Evolutionary conservation across 345 rosid genomes (phyloP).

Genomic region (Brassica carinata): DNA sequence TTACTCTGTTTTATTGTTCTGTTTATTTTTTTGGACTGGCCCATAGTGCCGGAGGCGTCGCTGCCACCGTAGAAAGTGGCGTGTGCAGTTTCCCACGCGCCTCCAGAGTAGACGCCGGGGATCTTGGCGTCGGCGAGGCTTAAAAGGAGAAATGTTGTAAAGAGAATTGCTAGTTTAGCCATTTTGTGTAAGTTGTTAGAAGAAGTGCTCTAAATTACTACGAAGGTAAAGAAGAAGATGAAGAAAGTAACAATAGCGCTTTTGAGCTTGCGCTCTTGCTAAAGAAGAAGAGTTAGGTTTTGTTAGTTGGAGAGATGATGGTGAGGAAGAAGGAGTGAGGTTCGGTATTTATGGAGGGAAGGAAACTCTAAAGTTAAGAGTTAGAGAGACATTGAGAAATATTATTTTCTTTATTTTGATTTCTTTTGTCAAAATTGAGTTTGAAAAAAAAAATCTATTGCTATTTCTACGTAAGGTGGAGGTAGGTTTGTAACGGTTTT

Average conservation of each 20-base stretch:
- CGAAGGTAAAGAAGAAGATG: neutral
- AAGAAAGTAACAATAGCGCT: neutral
- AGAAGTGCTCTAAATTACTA: neutral
- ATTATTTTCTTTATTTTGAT: neutral
- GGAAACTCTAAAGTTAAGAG: neutral
- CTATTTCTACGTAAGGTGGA: neutral
- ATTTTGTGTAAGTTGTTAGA: constrained; percentile 13
- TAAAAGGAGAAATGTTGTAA: constrained; percentile 39
- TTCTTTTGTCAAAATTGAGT: neutral
- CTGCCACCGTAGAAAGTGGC: constrained; percentile 95
- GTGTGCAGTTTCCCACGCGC: constrained; percentile 76
- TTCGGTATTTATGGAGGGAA: neutral
- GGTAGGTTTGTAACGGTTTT: neutral
- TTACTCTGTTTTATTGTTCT: neutral
- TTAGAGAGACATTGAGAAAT: neutral
- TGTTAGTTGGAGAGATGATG: neutral
- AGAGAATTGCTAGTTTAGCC: constrained; percentile 37
- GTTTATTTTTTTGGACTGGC: constrained; percentile 39
- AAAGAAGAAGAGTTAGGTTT: neutral
- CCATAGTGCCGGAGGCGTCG: constrained; percentile 98
- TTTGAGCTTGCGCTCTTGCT: neutral
- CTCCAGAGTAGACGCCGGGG: constrained; percentile 62
- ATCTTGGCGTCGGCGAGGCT: constrained; percentile 51
- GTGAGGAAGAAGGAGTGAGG: neutral
- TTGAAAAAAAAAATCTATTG: neutral